These are phyloP conservation scores for Samsoniella hepiali DNA, from an alignment of 2,329 filamentous ascomycete genomes.

Conservation along the genomic window DNA sequence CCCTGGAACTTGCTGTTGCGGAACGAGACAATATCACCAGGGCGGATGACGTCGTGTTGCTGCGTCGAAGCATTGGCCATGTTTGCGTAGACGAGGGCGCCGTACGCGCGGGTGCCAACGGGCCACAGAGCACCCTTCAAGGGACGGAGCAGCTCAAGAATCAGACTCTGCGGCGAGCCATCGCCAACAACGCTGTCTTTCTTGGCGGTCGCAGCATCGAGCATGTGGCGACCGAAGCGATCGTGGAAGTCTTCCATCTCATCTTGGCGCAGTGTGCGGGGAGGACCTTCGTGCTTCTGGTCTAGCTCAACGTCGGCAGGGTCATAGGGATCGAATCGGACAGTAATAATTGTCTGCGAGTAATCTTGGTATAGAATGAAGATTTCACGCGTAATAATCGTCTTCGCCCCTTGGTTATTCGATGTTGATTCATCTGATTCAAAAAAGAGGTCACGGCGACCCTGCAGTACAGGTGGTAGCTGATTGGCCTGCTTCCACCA, in stretches of 20 bases:
- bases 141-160: slow-evolving; percentile 75
- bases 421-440: slow-evolving; percentile 77
- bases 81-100: slow-evolving; percentile 90
- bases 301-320: slow-evolving; percentile 70
- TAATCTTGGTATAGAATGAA: slow-evolving; percentile 94
- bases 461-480: slow-evolving; percentile 77
- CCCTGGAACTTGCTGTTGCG: slow-evolving; percentile 94
- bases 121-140: slow-evolving; percentile 73
- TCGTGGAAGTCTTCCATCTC: slow-evolving; percentile 86
- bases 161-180: slow-evolving; percentile 72
- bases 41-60: slow-evolving; percentile 87
- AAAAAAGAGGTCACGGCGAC: slow-evolving; percentile 75
- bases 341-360: slow-evolving; percentile 86
- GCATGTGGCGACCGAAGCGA: slow-evolving; percentile 75
- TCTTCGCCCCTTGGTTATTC: slow-evolving; percentile 66
- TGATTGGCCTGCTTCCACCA: slow-evolving; percentile 87
- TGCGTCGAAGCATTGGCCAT: slow-evolving; percentile 89
- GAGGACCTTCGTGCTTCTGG: slow-evolving; percentile 83
- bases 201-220: slow-evolving; percentile 64
- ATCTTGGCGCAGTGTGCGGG: slow-evolving; percentile 79
- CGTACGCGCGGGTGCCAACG: slow-evolving; percentile 85
- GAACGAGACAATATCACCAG: slow-evolving; percentile 88
- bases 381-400: slow-evolving; percentile 72
- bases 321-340: slow-evolving; percentile 73
- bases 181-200: slow-evolving; percentile 82